These are phyloP conservation scores for Typha latifolia DNA, from an alignment of 176 grass and related monocot species.

Conservation along the genomic window DNA sequence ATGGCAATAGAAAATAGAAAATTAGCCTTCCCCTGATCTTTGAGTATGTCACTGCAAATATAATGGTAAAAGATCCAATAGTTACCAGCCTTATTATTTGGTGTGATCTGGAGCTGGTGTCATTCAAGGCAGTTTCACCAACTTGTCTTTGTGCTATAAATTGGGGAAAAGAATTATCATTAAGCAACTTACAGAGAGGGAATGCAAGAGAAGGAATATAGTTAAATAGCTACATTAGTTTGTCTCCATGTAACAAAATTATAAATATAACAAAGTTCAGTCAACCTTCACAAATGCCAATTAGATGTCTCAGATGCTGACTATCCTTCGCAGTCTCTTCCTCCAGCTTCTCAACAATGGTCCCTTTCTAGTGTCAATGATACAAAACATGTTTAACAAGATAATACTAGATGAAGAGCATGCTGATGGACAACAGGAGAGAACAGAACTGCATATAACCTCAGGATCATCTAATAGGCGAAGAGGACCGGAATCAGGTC, in stretches of 20 bases:
- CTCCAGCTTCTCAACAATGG: slow-evolving; percentile 82
- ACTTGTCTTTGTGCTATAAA: slow-evolving; percentile 94
- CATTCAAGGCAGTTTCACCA: slow-evolving; percentile 91
- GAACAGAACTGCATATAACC: slow-evolving; percentile 26
- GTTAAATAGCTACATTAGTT: slow-evolving; percentile 1
- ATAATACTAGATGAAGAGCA: not conserved
- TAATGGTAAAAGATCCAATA: slow-evolving; percentile 12
- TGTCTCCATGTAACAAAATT: not conserved
- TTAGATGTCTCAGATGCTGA: slow-evolving; percentile 78
- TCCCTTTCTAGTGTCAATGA: slow-evolving; percentile 63
- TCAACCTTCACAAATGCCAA: slow-evolving; percentile 82
- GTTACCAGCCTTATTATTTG: slow-evolving; percentile 99
- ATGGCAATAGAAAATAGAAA: slow-evolving; percentile 29
- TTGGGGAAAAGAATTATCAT: slow-evolving; percentile 3
- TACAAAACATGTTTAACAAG: slow-evolving; percentile 8
- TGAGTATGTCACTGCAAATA: not conserved
- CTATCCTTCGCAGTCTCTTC: slow-evolving; percentile 70
- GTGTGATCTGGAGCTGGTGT: slow-evolving; percentile 92
- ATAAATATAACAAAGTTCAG: not conserved
- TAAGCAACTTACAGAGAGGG: slow-evolving; percentile 5
- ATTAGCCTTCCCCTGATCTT: slow-evolving; percentile 13
- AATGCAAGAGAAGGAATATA: not conserved
- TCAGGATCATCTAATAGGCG: slow-evolving; percentile 96
- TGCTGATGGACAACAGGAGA: not conserved
- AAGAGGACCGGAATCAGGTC: slow-evolving; percentile 73